phyloP scores from a whole-genome alignment of 108 stramenopile species.

The Fistulifera solaris region DNA sequence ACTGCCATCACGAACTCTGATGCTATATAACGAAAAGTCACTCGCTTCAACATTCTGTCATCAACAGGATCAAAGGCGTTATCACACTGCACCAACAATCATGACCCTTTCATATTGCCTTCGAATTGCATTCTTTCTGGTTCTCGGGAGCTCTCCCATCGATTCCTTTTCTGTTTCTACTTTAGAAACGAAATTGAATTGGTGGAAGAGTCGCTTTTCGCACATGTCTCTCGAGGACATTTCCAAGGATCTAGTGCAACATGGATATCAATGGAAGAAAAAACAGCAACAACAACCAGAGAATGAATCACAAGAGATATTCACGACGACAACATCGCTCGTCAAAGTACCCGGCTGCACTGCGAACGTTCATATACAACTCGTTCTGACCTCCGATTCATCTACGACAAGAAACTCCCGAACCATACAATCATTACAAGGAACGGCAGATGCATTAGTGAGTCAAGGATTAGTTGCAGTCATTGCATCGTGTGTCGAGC shows the following conservation, averaged over 20 bases:
- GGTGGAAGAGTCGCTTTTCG: no score
- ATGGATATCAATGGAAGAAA: conserved; percentile 12
- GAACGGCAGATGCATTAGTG: conserved; percentile 64
- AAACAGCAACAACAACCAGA: background rate
- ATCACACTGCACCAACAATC: no score
- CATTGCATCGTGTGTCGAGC: conserved; percentile 17
- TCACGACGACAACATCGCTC: no score
- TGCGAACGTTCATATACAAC: conserved; percentile 51
- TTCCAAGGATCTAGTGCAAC: conserved; percentile 16
- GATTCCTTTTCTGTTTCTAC: no score
- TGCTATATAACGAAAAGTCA: no score
- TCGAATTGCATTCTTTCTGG: no score
- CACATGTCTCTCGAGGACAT: conserved; percentile 3
- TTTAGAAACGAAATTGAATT: no score
- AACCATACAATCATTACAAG: conserved; percentile 26
- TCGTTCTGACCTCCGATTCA: background rate
- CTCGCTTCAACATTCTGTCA: no score
- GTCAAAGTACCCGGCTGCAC: conserved; percentile 61
- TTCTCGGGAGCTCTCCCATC: no score
- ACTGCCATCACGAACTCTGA: no score
- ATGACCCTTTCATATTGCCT: no score
- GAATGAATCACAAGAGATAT: background rate
- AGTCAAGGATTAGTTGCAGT: conserved; percentile 60
- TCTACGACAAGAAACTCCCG: conserved; percentile 7
- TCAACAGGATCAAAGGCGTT: no score